phyloP scores from a whole-genome alignment of 176 grass and related monocot genomes.

The Raddia guianensis region DNA sequence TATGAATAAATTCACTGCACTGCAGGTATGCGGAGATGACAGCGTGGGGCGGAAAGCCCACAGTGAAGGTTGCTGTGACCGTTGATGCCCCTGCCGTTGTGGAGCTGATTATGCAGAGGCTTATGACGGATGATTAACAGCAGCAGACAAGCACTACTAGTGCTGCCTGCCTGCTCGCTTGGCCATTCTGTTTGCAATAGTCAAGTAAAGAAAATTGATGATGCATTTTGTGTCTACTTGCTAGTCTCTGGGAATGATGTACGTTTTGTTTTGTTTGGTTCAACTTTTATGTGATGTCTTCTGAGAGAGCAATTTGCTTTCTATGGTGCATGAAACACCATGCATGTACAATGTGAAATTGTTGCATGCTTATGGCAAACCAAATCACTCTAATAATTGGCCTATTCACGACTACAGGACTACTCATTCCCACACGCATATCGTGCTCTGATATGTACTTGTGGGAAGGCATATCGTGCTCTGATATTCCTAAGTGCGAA shows the following conservation, averaged over 20 bases:
- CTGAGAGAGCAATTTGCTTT: no score
- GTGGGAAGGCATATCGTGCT: no score
- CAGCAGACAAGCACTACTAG: background rate
- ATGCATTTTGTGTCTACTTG: background rate
- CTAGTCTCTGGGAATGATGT: background rate
- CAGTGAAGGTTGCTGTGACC: conserved; percentile 86
- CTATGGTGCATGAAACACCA: no score
- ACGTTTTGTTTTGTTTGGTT: background rate
- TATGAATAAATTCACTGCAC: background rate
- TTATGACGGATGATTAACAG: conserved; percentile 42
- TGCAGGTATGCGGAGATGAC: conserved; percentile 75
- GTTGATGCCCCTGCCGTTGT: conserved; percentile 68
- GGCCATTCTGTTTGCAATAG: background rate
- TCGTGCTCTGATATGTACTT: no score
- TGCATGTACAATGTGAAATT: no score
- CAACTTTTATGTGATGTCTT: background rate
- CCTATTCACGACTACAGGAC: no score
- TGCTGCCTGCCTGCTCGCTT: background rate
- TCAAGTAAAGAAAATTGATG: background rate
- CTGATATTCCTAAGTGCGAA: background rate
- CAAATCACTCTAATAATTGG: no score
- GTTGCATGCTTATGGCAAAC: no score
- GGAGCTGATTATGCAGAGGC: conserved; percentile 76
- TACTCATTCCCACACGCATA: no score
- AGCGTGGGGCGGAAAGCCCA: conserved; percentile 66